Conservation (phyloP, 257 asterid species). For the Solanum habrochaites region DNA sequence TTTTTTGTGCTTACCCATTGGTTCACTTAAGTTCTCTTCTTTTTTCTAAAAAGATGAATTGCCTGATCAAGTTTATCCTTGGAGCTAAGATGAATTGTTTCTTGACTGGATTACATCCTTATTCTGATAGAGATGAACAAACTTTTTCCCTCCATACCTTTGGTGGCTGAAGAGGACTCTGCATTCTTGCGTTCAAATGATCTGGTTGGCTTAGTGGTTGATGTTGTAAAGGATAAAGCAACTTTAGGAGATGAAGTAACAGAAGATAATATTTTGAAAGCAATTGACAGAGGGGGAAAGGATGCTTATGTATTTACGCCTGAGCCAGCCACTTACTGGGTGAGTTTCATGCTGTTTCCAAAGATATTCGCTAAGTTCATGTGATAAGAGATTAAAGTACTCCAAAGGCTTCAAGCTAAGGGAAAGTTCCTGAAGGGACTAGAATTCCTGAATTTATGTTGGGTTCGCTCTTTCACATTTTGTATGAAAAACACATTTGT, state of each 20-base stretch:
- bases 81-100: neutral
- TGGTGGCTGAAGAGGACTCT: constrained; percentile 98
- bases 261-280: constrained; percentile 47
- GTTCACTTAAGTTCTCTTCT: neutral
- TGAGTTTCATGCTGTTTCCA: constrained; percentile 15
- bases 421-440: neutral
- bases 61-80: neutral
- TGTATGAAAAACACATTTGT: neutral
- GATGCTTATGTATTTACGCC: constrained; percentile 58
- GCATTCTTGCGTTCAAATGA: constrained; percentile 63
- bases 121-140: constrained; percentile 51
- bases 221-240: constrained; percentile 41
- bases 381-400: neutral
- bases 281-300: constrained; percentile 92
- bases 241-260: constrained; percentile 25
- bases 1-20: neutral
- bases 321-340: constrained; percentile 85
- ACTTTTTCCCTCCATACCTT: constrained; percentile 71
- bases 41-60: neutral
- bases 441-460: neutral
- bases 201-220: constrained; percentile 56
- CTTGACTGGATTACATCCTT: neutral
- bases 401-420: neutral
- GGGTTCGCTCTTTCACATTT: neutral
- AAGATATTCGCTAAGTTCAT: neutral